These are phyloP conservation scores for Cylindricascospora bacillispora DNA, from an alignment of 1,139 yeast genomes.

Conservation along the genomic window DNA sequence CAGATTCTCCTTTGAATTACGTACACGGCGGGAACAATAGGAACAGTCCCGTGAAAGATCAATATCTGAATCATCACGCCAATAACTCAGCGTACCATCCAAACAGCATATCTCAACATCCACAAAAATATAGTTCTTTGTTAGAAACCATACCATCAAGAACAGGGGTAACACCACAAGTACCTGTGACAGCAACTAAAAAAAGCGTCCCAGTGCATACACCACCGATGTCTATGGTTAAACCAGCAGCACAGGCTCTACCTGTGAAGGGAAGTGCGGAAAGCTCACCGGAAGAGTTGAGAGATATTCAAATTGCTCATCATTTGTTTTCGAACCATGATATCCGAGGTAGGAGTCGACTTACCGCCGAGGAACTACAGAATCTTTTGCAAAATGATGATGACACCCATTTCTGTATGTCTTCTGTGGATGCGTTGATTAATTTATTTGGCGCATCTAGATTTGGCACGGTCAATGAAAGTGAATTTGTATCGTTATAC, in stretches of 20 bases:
- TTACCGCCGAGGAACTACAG: constrained; percentile 25
- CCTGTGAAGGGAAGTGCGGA: constrained; percentile 3
- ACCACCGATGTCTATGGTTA: constrained; percentile 1
- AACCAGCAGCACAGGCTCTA: constrained; percentile 2
- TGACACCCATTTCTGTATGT: constrained; percentile 21
- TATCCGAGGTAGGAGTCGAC: constrained; percentile 18
- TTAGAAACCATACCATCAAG: too few relatives aligned
- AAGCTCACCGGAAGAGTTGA: constrained; percentile 8
- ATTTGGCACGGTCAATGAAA: constrained; percentile 24
- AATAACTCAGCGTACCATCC: too few relatives aligned
- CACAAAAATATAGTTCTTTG: too few relatives aligned
- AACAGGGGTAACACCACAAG: not conserved
- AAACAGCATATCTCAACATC: not conserved
- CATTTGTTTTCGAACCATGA: constrained; percentile 24
- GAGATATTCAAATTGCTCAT: constrained; percentile 20
- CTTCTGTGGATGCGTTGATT: constrained; percentile 24
- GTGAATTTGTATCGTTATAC: constrained; percentile 24
- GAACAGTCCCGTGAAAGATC: not conserved
- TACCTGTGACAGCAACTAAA: too few relatives aligned
- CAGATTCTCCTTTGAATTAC: too few relatives aligned
- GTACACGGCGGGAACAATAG: not conserved
- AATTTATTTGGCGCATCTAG: constrained; percentile 25
- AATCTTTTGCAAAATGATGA: constrained; percentile 26
- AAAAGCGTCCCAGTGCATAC: not conserved
- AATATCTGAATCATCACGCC: too few relatives aligned